These are phyloP conservation scores for Articulospora tetracladia DNA, from an alignment of 495 filamentous ascomycete species.

Conservation along the genomic window DNA sequence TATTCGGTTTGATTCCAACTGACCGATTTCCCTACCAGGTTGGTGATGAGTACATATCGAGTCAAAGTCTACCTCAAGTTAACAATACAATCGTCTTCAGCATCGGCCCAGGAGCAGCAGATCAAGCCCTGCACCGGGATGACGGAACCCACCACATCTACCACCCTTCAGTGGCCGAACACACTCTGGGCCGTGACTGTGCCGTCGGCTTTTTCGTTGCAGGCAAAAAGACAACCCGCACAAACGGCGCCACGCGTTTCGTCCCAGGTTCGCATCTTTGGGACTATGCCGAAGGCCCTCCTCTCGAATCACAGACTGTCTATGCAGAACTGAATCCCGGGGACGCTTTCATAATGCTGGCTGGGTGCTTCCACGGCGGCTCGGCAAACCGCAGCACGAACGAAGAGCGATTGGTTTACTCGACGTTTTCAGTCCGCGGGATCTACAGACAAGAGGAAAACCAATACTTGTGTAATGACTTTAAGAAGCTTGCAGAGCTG, in stretches of 20 bases:
- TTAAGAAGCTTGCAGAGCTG: background rate
- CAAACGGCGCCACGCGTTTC: background rate
- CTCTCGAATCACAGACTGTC: background rate
- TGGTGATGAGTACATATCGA: no score
- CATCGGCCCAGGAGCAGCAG: background rate
- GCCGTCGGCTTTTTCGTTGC: background rate
- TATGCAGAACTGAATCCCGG: background rate
- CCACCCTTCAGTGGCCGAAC: background rate
- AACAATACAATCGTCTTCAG: background rate
- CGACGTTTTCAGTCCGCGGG: background rate
- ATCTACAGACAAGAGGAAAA: background rate
- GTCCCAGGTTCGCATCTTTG: no score
- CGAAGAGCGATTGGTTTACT: background rate
- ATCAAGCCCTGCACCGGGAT: background rate
- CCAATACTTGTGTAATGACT: background rate
- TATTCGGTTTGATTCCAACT: no score
- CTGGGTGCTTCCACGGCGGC: background rate
- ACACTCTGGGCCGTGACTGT: background rate
- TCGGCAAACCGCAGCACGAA: background rate
- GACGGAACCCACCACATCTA: background rate
- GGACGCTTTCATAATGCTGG: background rate
- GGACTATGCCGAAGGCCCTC: no score
- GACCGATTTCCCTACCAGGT: no score
- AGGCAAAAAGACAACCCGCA: background rate
- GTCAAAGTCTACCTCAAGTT: no score